Evolutionary conservation across 768 basidiomycete species (phyloP).

Genomic region (Panaeolus cyanescens): DNA sequence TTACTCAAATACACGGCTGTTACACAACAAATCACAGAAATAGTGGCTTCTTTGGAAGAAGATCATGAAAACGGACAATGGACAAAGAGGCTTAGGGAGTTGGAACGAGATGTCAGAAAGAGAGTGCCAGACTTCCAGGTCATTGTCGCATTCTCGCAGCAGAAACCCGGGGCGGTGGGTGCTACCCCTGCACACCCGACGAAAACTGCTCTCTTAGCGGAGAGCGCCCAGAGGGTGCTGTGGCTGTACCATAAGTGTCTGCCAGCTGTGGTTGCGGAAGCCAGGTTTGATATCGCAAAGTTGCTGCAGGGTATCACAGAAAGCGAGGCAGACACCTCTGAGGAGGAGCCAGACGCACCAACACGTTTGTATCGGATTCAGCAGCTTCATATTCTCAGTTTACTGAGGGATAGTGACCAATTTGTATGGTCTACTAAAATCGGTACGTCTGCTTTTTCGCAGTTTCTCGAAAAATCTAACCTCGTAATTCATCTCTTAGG

Average conservation of each 20-base stretch:
- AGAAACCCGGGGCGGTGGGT: slow-evolving; percentile 26
- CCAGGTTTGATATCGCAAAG: slow-evolving; percentile 86
- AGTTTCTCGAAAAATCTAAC: neutral
- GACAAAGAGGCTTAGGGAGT: slow-evolving; percentile 61
- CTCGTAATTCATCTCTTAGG: slow-evolving; percentile 24
- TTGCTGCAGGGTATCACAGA: slow-evolving; percentile 42
- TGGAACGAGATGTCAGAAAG: slow-evolving; percentile 74
- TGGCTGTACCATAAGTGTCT: slow-evolving; percentile 84
- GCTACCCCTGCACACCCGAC: slow-evolving; percentile 25
- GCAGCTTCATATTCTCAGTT: slow-evolving; percentile 75
- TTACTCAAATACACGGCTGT: slow-evolving; percentile 71
- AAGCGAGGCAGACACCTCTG: slow-evolving; percentile 18
- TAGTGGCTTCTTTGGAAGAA: slow-evolving; percentile 60
- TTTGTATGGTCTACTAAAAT: slow-evolving; percentile 79
- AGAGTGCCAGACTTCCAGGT: slow-evolving; percentile 88
- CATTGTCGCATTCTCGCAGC: slow-evolving; percentile 80
- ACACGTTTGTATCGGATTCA: slow-evolving; percentile 46
- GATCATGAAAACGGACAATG: slow-evolving; percentile 70
- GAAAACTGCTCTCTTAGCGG: slow-evolving; percentile 66
- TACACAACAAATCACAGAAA: slow-evolving; percentile 42
- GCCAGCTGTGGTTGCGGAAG: slow-evolving; percentile 74
- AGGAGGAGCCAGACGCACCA: slow-evolving; percentile 18
- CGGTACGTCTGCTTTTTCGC: slow-evolving; percentile 43
- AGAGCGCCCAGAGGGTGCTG: slow-evolving; percentile 78
- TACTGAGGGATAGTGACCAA: slow-evolving; percentile 77